phyloP scores from a whole-genome alignment of 306 rosid genomes.

The Glycyrrhiza uralensis region DNA sequence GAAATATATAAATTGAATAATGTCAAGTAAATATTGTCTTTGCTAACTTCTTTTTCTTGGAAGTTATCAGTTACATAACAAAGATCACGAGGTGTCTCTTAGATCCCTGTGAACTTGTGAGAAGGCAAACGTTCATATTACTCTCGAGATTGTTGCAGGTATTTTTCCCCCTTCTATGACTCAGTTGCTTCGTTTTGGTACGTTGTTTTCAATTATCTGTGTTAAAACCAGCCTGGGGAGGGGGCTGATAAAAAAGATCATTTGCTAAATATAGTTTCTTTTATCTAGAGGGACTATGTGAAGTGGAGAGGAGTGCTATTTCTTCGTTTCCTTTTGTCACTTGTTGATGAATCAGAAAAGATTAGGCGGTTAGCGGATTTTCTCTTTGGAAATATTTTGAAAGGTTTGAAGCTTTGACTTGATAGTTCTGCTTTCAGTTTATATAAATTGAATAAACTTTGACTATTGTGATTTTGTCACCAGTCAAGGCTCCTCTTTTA shows the following conservation, averaged over 20 bases:
- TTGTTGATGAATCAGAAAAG: constrained; percentile 93
- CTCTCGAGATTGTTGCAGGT: constrained; percentile 94
- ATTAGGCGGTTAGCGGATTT: constrained; percentile 69
- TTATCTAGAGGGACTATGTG: constrained; percentile 82
- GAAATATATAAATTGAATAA: background rate
- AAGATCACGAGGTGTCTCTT: constrained; percentile 84
- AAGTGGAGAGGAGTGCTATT: constrained; percentile 98
- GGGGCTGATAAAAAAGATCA: background rate
- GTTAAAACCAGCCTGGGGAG: too few species aligned
- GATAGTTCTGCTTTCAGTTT: constrained; percentile 22
- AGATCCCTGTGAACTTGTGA: constrained; percentile 93
- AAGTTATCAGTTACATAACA: constrained; percentile 72
- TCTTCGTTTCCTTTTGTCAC: constrained; percentile 90
- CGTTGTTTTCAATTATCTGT: constrained; percentile 1
- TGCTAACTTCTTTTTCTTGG: constrained; percentile 39
- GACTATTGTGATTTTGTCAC: constrained; percentile 19
- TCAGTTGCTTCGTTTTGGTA: constrained; percentile 2
- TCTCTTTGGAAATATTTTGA: constrained; percentile 82
- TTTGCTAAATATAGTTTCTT: constrained; percentile 9
- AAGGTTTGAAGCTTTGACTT: constrained; percentile 53
- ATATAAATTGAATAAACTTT: constrained; percentile 18
- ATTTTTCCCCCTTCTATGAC: background rate
- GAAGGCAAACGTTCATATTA: constrained; percentile 92
- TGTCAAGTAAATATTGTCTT: constrained; percentile 8
- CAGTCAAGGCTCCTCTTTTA: constrained; percentile 90